Conservation (phyloP, 2,329 filamentous ascomycete species). For the Clarireedia hainanense region DNA sequence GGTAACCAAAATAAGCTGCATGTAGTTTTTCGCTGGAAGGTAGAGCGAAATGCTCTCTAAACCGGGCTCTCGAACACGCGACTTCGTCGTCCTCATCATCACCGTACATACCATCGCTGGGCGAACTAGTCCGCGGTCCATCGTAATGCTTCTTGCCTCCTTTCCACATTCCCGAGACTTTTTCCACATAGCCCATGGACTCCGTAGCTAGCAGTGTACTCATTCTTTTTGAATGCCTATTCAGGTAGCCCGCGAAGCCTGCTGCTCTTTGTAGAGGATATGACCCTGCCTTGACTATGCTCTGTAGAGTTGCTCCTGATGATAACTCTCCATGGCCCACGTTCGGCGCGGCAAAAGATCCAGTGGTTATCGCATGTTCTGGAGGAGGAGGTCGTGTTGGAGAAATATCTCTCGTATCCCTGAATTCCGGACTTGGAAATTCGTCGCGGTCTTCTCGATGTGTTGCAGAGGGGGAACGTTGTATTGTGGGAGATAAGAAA, state of each 20-base stretch:
- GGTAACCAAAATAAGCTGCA: slow-evolving; percentile 84
- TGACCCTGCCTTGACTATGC: slow-evolving; percentile 52
- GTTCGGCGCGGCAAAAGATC: slow-evolving; percentile 18
- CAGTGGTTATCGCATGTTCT: slow-evolving; percentile 20
- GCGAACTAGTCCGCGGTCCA: slow-evolving; percentile 44
- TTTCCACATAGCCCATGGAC: slow-evolving; percentile 93
- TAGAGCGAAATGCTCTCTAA: slow-evolving; percentile 85
- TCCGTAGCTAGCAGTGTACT: slow-evolving; percentile 76
- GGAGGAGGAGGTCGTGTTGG: slow-evolving; percentile 9
- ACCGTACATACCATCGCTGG: slow-evolving; percentile 46
- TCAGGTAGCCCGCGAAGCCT: slow-evolving; percentile 74
- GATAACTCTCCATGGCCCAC: slow-evolving; percentile 27
- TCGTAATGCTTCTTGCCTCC: slow-evolving; percentile 86
- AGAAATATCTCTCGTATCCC: not conserved
- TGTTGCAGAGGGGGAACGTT: slow-evolving; percentile 33
- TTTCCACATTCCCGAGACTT: slow-evolving; percentile 95
- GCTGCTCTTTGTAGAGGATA: slow-evolving; percentile 80
- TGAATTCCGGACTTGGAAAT: slow-evolving; percentile 7
- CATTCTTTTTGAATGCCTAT: slow-evolving; percentile 71
- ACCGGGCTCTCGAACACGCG: slow-evolving; percentile 66
- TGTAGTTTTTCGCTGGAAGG: slow-evolving; percentile 74
- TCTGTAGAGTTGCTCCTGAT: slow-evolving; percentile 47
- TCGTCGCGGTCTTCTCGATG: slow-evolving; percentile 14
- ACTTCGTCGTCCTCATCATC: slow-evolving; percentile 57
- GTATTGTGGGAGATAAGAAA: slow-evolving; percentile 72